These are phyloP conservation scores for Carpinus fangiana DNA, from an alignment of 306 rosid species.

Conservation along the genomic window DNA sequence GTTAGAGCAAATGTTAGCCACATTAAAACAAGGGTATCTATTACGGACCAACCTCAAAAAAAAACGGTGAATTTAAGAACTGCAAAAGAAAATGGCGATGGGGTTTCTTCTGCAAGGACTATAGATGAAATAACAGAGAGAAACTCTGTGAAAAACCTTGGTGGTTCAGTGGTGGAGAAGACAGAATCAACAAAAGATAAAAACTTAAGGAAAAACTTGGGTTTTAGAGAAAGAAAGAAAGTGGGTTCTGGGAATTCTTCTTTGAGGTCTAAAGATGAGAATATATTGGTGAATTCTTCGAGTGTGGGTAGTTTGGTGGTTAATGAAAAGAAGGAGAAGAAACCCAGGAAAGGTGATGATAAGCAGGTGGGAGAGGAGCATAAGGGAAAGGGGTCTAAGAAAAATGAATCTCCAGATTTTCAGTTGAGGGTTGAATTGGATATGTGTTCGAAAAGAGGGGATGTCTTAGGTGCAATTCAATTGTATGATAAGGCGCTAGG, in stretches of 20 bases:
- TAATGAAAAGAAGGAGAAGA: constrained; percentile 27
- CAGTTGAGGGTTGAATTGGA: constrained; percentile 57
- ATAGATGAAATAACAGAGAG: constrained; percentile 18
- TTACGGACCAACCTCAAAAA: constrained; percentile 30
- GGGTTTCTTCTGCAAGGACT: constrained; percentile 38
- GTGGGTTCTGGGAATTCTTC: constrained; percentile 28
- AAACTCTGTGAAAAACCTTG: constrained; percentile 36
- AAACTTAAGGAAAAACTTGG: constrained; percentile 32
- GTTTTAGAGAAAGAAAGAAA: constrained; percentile 37
- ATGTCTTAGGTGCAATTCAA: constrained; percentile 69
- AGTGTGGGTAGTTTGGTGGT: constrained; percentile 8
- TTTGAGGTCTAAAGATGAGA: constrained; percentile 18
- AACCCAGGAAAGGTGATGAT: constrained; percentile 20
- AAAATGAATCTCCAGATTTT: constrained; percentile 37
- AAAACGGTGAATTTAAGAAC: constrained; percentile 26
- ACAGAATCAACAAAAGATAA: constrained; percentile 25
- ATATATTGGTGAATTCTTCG: constrained; percentile 19
- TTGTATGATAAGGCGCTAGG: constrained; percentile 58
- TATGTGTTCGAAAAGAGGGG: constrained; percentile 83
- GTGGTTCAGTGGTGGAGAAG: constrained; percentile 37
- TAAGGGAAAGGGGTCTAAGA: constrained; percentile 38
- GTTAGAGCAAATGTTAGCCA: constrained; percentile 25
- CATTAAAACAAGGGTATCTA: constrained; percentile 29
- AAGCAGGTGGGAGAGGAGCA: constrained; percentile 35
- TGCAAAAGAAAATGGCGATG: constrained; percentile 23